These are phyloP conservation scores for Coemansia sp. DNA, from an alignment of 192 early-diverging fungal species.

Conservation along the genomic window DNA sequence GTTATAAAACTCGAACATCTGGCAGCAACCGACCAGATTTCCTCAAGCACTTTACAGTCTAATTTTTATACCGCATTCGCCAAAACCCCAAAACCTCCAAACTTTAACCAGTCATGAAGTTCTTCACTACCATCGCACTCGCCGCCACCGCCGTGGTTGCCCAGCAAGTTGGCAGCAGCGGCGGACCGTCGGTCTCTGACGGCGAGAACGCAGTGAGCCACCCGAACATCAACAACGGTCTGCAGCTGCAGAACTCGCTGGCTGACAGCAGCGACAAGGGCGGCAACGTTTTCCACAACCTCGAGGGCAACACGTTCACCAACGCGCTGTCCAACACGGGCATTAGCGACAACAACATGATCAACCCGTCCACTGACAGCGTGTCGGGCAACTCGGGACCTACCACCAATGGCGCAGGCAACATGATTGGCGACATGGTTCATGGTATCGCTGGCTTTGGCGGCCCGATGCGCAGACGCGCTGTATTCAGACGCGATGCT, in stretches of 20 bases:
- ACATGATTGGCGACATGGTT: conserved; percentile 35
- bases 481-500: conserved; percentile 33
- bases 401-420: conserved; percentile 40
- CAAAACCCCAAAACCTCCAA: not conserved
- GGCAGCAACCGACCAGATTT: not conserved
- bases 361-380: conserved; percentile 32
- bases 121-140: conserved; percentile 19
- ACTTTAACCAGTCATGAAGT: conserved; percentile 18
- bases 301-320: conserved; percentile 30
- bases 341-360: conserved; percentile 37
- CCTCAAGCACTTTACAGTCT: not conserved
- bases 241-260: conserved; percentile 34
- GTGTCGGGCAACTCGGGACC: conserved; percentile 36
- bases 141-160: conserved; percentile 30
- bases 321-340: conserved; percentile 23
- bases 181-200: conserved; percentile 17
- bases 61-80: not conserved
- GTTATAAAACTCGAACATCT: not conserved
- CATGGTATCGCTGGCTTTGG: not conserved
- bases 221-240: conserved; percentile 47
- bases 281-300: conserved; percentile 25
- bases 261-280: conserved; percentile 26
- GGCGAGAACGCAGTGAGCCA: conserved; percentile 32
- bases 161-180: conserved; percentile 29
- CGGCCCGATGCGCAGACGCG: not conserved